A percentile compares a stretch with the other conserved stretches of the same genome.
Conservation (phyloP, 768 basidiomycete species). For the Boletus insuetus region DNA sequence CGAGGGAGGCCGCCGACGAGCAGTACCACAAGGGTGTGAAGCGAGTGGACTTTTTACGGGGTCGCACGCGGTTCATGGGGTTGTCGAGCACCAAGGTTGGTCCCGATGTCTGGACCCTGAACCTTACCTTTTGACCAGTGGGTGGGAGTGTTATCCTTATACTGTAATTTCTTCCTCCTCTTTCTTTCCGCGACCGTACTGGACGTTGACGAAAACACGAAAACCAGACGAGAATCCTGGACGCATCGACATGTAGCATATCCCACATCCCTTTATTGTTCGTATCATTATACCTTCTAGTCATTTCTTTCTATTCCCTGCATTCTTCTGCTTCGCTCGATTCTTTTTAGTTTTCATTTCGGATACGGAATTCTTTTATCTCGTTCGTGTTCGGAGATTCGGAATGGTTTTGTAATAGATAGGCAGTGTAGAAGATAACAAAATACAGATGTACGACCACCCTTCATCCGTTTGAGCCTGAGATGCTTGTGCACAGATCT, state of each 20-base stretch:
- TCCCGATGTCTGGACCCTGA: conserved; percentile 37
- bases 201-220: conserved; percentile 20
- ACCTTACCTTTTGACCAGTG: conserved; percentile 22
- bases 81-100: conserved; percentile 37
- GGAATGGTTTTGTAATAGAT: conserved; percentile 17
- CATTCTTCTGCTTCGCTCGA: background rate
- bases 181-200: background rate
- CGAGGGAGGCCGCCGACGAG: conserved; percentile 29
- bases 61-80: conserved; percentile 45
- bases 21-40: conserved; percentile 50
- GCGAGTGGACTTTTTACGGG: conserved; percentile 53
- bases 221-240: conserved; percentile 13
- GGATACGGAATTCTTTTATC: background rate
- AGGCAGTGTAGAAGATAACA: conserved; percentile 17
- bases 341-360: background rate
- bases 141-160: conserved; percentile 23
- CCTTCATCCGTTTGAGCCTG: too few relatives aligned
- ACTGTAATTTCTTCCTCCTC: conserved; percentile 13
- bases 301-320: too few relatives aligned
- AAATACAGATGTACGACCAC: conserved; percentile 7
- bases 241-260: conserved; percentile 23
- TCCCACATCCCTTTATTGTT: conserved; percentile 9
- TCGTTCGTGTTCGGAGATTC: background rate
- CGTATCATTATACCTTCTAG: conserved; percentile 25
- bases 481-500: background rate